phyloP scores from a whole-genome alignment of 768 basidiomycete genomes.

The Lentinula detonsa region DNA sequence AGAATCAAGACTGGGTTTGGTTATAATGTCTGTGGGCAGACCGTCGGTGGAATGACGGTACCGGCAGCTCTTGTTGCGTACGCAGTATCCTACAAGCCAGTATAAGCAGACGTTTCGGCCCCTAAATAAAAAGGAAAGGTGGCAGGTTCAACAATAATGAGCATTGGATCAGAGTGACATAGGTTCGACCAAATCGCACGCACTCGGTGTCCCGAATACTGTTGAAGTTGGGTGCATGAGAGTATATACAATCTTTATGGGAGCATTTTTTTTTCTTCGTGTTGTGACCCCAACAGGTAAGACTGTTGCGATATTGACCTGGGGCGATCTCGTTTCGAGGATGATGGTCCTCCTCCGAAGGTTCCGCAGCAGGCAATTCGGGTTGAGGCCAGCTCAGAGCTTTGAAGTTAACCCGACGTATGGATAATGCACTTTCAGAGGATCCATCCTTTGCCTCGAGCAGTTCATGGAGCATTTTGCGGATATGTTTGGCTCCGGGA shows the following conservation, averaged over 20 bases:
- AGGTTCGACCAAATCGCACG: background rate
- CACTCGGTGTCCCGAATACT: conserved; percentile 1
- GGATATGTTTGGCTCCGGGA: background rate
- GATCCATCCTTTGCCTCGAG: background rate
- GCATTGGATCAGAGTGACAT: background rate
- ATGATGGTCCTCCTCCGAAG: background rate
- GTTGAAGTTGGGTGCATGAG: background rate
- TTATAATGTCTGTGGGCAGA: background rate
- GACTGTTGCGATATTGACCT: background rate
- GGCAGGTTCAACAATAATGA: background rate
- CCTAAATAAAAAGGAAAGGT: background rate
- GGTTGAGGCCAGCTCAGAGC: background rate
- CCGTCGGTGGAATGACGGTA: background rate
- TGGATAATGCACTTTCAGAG: background rate
- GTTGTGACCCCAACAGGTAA: background rate
- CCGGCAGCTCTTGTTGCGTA: background rate
- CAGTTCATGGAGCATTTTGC: background rate
- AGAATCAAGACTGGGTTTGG: background rate
- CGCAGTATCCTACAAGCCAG: background rate
- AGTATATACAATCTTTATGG: background rate
- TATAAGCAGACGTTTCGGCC: background rate
- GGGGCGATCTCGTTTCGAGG: background rate
- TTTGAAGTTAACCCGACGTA: background rate
- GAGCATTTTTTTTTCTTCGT: background rate
- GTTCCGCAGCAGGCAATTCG: background rate